Evolutionary conservation across 2,329 filamentous ascomycete genomes (phyloP).

Genomic region (Graphilbum fragrans): DNA sequence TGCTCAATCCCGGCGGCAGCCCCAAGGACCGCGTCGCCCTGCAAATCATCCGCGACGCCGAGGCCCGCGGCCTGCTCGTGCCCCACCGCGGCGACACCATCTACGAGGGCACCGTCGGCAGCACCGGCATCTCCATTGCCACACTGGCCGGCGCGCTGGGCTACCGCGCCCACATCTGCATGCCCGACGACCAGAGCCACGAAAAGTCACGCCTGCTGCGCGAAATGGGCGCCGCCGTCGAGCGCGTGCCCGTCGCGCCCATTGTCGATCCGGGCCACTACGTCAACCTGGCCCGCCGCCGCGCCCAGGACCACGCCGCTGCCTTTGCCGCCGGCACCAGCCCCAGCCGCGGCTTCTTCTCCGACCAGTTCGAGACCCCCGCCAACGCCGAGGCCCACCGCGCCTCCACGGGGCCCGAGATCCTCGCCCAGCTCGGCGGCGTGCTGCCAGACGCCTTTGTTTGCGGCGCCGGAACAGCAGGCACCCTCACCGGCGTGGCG

Average conservation of each 20-base stretch:
- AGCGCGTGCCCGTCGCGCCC: constrained; percentile 78
- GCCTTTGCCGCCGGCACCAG: constrained; percentile 29
- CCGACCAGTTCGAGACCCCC: constrained; percentile 87
- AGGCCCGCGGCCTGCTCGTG: constrained; percentile 60
- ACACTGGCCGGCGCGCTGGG: constrained; percentile 78
- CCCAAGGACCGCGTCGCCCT: constrained; percentile 93
- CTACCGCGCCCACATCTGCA: constrained; percentile 90
- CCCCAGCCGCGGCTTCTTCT: constrained; percentile 71
- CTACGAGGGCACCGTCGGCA: constrained; percentile 94
- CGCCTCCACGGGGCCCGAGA: constrained; percentile 76
- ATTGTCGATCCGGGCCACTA: constrained; percentile 92
- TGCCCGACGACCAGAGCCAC: constrained; percentile 80
- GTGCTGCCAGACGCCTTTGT: constrained; percentile 69
- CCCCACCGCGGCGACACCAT: constrained; percentile 84
- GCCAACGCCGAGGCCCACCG: constrained; percentile 85
- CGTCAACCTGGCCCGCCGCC: constrained; percentile 75
- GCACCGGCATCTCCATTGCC: constrained; percentile 89
- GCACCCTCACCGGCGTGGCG: constrained; percentile 81
- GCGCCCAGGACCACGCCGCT: constrained; percentile 62
- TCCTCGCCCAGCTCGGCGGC: constrained; percentile 58
- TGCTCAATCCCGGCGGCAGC: constrained; percentile 86
- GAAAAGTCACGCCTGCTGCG: constrained; percentile 86
- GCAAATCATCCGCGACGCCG: constrained; percentile 74
- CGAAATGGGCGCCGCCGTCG: constrained; percentile 85
- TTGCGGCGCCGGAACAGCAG: constrained; percentile 86